Evolutionary conservation across 257 asterid genomes (phyloP).

Genomic region (Forsythia suspensa): DNA sequence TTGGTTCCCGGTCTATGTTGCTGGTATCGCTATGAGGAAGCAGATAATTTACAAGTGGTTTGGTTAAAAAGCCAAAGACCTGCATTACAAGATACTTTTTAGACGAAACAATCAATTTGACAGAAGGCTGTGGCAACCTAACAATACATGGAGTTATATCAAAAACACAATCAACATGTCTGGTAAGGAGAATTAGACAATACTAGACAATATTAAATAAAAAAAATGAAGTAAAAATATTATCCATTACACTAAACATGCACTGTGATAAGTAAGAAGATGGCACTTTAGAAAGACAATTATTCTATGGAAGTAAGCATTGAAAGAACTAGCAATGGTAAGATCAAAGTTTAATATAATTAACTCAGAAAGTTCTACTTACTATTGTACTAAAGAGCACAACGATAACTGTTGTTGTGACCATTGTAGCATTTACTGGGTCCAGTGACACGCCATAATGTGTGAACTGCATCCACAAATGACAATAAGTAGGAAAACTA

Average conservation of each 20-base stretch:
- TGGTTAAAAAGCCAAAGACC: slow-evolving; percentile 88
- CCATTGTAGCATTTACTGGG: slow-evolving; percentile 70
- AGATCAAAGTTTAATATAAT: neutral
- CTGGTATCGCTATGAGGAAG: slow-evolving; percentile 46
- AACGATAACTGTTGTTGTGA: slow-evolving; percentile 59
- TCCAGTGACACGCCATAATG: slow-evolving; percentile 65
- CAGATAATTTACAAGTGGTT: slow-evolving; percentile 62
- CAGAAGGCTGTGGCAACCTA: neutral
- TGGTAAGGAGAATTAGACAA: neutral
- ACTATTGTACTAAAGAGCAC: slow-evolving; percentile 85
- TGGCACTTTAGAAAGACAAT: neutral
- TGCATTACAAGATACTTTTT: slow-evolving; percentile 24
- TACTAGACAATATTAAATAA: neutral
- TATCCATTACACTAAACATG: neutral
- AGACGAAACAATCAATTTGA: neutral
- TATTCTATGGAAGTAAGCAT: neutral
- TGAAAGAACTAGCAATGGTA: neutral
- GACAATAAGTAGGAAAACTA: neutral
- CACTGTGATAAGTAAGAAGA: neutral
- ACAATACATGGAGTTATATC: too few relatives aligned
- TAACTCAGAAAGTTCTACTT: slow-evolving; percentile 27
- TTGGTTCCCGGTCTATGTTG: slow-evolving; percentile 59
- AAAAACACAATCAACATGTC: too few relatives aligned
- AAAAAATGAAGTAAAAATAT: neutral
- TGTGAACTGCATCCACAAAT: slow-evolving; percentile 57